Base-by-base conservation (phyloP, 495 filamentous ascomycete genomes). In the Podospora anserina region DNA sequence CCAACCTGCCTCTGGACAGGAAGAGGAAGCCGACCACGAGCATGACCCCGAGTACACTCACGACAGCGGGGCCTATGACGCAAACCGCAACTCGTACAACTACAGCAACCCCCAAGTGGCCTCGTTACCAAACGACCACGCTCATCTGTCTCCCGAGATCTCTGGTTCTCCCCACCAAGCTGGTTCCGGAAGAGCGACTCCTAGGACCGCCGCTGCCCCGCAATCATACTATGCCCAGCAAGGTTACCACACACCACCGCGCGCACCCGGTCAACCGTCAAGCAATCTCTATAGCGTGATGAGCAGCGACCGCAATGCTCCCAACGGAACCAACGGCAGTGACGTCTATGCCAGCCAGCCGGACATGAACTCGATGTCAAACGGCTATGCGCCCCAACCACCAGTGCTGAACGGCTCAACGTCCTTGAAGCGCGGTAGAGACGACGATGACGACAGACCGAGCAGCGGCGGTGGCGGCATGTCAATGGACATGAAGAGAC, bases 251-350 rank as follows among this genome's bases (percentile, higher is more conserved):
- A 96, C 93, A 1, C 92, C 95, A 60, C 95, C 94, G 44, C 88
- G 92, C 30, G 84, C 84, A 11, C 84, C 85, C n/a, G 55, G 55
- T 56, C 82, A 86, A 18, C 85, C 91, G 4, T 87, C 91, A 0
- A 92, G 92, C 78, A 95, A 89, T 71, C 82, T 97, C 55, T 97
- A 97, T 83, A 95, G 90, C 79, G 88, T 94, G 59, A 94, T 97
- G 77, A 94, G 89, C 74, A 93, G 94, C 77, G 91, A 93, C 66
- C 87, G 92, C 19, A 88, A 86, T 4, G 82, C 88, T 1, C 80
- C 88, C 7, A 94, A 94, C 70, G 92, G 92, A 5, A 82, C 79
- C 55, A 74, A 86, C 1, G 72, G 80, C 28, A 80, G 82, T 1
- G 92, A 94, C 74, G 87, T 87, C 30, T 96, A 97, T 73, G 85